These are phyloP conservation scores for Lophiostoma macrostomum DNA, from an alignment of 495 filamentous ascomycete species.

Conservation along the genomic window DNA sequence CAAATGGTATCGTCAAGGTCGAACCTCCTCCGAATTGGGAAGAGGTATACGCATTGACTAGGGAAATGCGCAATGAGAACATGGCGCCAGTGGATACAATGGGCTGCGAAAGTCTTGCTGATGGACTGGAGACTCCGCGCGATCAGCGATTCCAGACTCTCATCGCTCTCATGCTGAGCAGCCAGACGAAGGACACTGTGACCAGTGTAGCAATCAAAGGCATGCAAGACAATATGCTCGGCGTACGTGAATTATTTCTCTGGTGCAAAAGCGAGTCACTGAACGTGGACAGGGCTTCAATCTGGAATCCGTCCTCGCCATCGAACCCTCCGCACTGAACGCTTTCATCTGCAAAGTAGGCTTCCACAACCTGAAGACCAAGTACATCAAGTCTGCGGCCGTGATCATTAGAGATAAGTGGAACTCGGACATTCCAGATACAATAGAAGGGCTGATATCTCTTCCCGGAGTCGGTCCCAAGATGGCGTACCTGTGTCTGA, in stretches of 20 bases:
- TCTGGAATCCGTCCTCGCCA: conserved; percentile 74
- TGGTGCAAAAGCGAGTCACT: conserved; percentile 14
- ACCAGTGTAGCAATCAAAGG: conserved; percentile 80
- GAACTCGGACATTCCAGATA: conserved; percentile 76
- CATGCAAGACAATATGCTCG: conserved; percentile 69
- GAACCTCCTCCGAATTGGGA: conserved; percentile 81
- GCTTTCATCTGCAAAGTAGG: conserved; percentile 79
- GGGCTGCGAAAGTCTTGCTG: conserved; percentile 83
- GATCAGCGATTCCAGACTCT: conserved; percentile 89
- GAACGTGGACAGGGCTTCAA: conserved; percentile 58
- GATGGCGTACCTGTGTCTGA: conserved; percentile 94
- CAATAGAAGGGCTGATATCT: conserved; percentile 70
- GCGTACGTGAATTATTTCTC: conserved; percentile 36
- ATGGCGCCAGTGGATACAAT: conserved; percentile 93
- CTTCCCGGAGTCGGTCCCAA: conserved; percentile 95
- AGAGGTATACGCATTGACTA: conserved; percentile 71
- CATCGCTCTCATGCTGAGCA: conserved; percentile 90
- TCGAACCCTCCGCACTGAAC: conserved; percentile 67
- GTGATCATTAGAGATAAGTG: conserved; percentile 67
- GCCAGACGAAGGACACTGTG: conserved; percentile 93
- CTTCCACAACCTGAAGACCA: conserved; percentile 96
- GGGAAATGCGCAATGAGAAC: conserved; percentile 72
- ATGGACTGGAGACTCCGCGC: conserved; percentile 47
- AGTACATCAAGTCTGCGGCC: conserved; percentile 78
- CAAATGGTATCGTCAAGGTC: conserved; percentile 53